Evolutionary conservation across 2,329 filamentous ascomycete genomes (phyloP).

Genomic region (Fusarium musae): DNA sequence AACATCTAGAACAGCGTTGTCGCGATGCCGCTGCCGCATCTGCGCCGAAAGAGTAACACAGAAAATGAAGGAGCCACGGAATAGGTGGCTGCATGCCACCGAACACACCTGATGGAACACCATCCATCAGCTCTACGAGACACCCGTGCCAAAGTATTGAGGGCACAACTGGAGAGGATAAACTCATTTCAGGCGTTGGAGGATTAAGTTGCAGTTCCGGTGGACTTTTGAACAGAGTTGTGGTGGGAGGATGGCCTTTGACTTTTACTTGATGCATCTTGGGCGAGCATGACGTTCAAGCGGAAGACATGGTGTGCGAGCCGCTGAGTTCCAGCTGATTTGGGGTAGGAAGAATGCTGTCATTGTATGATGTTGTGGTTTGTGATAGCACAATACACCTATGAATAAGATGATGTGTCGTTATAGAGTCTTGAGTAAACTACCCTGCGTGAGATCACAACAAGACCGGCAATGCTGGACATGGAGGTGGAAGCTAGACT

Average conservation of each 20-base stretch:
- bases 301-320: not conserved
- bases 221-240: not conserved
- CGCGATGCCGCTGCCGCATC: not conserved
- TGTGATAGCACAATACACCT: not conserved
- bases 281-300: not conserved
- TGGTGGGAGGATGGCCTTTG: not conserved
- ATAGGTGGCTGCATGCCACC: not conserved
- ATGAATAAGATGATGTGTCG: not conserved
- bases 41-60: not conserved
- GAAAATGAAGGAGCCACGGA: not conserved
- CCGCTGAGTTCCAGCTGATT: not conserved
- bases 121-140: not conserved
- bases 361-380: not conserved
- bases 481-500: not conserved
- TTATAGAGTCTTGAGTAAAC: not conserved
- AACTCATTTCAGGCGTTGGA: not conserved
- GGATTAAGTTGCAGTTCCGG: not conserved
- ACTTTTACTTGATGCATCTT: not conserved
- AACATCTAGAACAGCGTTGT: constrained; percentile 15
- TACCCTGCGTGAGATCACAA: not conserved
- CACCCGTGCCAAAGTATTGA: not conserved
- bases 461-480: not conserved
- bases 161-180: not conserved
- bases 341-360: not conserved
- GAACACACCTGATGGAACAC: not conserved